Evolutionary conservation across 2,329 filamentous ascomycete species (phyloP).

Genomic region (Exophiala sp.): DNA sequence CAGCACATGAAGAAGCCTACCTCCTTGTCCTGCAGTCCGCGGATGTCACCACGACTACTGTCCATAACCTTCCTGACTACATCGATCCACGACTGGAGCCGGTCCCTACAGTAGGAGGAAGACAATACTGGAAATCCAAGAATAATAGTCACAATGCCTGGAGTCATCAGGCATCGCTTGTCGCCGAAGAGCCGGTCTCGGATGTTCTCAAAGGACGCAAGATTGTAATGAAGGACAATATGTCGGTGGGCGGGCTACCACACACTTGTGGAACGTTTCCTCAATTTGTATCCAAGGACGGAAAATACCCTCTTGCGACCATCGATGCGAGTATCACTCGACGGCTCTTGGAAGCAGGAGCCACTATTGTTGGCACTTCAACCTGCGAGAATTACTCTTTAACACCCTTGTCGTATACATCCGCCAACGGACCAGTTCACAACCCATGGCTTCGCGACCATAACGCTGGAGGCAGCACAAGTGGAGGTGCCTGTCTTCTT

Average conservation of each 20-base stretch:
- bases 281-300: conserved; percentile 30
- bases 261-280: conserved; percentile 35
- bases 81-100: conserved; percentile 35
- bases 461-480: conserved; percentile 37
- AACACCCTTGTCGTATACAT: conserved; percentile 36
- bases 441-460: conserved; percentile 34
- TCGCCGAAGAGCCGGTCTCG: conserved; percentile 28
- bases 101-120: conserved; percentile 19
- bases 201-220: conserved; percentile 31
- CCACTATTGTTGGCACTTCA: conserved; percentile 34
- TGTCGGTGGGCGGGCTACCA: conserved; percentile 35
- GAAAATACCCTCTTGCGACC: conserved; percentile 31
- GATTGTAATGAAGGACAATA: conserved; percentile 37
- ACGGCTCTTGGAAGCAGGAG: conserved; percentile 35
- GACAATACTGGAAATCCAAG: conserved; percentile 26
- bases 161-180: conserved; percentile 36
- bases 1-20: conserved; percentile 27
- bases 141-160: conserved; percentile 43
- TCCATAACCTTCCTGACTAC: conserved; percentile 36
- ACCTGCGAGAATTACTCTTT: conserved; percentile 39
- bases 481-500: conserved; percentile 34
- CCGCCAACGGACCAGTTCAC: conserved; percentile 36
- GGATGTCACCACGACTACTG: conserved; percentile 28
- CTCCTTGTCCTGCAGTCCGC: conserved; percentile 31
- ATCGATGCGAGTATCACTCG: conserved; percentile 36